Conservation (phyloP, 331 rosid species). For the Cydonia oblonga region DNA sequence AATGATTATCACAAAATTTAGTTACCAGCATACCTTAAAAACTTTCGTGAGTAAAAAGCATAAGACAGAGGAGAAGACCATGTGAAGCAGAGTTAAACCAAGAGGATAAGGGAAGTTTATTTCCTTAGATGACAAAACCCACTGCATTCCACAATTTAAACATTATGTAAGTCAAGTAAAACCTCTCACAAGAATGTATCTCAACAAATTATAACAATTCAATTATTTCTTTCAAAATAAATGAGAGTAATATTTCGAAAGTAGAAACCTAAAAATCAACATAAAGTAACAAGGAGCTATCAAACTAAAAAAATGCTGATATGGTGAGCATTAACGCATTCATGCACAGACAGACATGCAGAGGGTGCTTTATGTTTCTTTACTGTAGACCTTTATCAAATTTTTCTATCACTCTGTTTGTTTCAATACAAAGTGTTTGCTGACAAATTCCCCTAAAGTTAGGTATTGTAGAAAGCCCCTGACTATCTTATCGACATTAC, state of each 20-base stretch:
- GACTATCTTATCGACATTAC: not conserved
- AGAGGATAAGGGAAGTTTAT: conserved; percentile 96
- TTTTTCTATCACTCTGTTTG: not conserved
- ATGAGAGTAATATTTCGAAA: not conserved
- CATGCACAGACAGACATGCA: not conserved
- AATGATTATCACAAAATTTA: not conserved
- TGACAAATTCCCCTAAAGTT: not conserved
- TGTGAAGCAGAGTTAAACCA: conserved; percentile 93
- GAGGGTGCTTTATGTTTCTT: not conserved
- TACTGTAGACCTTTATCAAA: not conserved
- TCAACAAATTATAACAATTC: no score
- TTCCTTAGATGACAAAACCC: conserved; percentile 96
- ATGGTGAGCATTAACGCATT: not conserved
- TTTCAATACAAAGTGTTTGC: not conserved
- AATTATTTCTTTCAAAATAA: no score
- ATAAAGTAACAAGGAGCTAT: not conserved
- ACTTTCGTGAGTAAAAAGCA: conserved; percentile 78
- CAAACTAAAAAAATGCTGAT: not conserved
- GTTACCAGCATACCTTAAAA: conserved; percentile 51
- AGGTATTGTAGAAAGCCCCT: not conserved
- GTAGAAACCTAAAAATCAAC: not conserved
- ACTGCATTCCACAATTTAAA: conserved; percentile 45
- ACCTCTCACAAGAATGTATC: no score
- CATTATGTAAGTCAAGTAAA: not conserved
- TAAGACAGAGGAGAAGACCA: conserved; percentile 89